Percentiles rank a stretch among this genome's conserved stretches.
phyloP scores from a whole-genome alignment of 768 basidiomycete genomes.

The Boletales sp. region DNA sequence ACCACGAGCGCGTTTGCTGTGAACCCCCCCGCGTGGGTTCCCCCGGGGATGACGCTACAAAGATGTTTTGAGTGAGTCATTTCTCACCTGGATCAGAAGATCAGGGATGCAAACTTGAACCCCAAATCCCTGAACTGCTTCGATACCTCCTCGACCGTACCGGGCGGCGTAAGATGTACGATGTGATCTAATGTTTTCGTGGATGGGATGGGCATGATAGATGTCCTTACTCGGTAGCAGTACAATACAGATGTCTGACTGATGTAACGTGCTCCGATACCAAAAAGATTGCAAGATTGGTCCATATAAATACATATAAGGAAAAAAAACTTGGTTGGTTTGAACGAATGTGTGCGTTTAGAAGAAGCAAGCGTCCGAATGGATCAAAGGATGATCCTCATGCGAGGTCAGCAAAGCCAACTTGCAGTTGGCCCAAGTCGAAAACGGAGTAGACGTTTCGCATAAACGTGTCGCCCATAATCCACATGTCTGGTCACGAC shows the following conservation, averaged over 20 bases:
- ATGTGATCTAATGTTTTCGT: constrained; percentile 62
- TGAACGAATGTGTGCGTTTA: background rate
- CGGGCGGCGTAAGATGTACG: constrained; percentile 67
- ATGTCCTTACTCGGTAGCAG: background rate
- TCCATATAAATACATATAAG: background rate
- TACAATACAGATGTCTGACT: background rate
- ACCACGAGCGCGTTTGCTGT: constrained; percentile 67
- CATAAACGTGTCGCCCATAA: constrained; percentile 40
- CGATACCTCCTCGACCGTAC: constrained; percentile 46
- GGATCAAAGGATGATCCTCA: constrained; percentile 5
- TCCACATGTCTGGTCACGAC: constrained; percentile 25
- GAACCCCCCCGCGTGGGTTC: constrained; percentile 59
- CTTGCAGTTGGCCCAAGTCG: constrained; percentile 35
- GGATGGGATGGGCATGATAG: constrained; percentile 26
- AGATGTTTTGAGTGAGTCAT: background rate
- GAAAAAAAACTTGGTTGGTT: background rate
- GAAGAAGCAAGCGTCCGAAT: background rate
- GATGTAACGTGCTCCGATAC: background rate
- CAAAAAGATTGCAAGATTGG: background rate
- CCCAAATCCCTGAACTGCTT: constrained; percentile 57
- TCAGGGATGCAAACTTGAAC: constrained; percentile 49
- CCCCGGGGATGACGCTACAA: constrained; percentile 62
- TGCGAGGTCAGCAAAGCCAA: constrained; percentile 39
- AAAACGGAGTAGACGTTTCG: constrained; percentile 46
- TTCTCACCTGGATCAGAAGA: background rate